Evolutionary conservation across 192 early-diverging fungal genomes (phyloP), one percentile per base, ranked within the genome.

Genomic region (Diversispora epigaea): DNA sequence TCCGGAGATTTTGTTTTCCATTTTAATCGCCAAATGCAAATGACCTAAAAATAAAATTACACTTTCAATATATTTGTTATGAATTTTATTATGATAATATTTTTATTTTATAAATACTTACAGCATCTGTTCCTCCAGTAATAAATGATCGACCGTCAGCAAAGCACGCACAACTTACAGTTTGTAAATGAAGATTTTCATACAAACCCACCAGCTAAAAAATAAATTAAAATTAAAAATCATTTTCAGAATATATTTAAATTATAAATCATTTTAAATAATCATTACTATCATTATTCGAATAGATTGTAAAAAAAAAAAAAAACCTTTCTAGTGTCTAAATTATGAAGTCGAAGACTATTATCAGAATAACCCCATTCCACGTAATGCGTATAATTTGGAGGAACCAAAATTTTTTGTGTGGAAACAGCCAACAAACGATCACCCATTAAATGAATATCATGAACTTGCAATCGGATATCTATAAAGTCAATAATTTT

Each of bases 341-440:
- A 82, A 60, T 78, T 61, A 69, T 80, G 86, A 15, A 90, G 54
- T 45, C 89, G 83, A 14, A 89, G 71, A 75, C 87, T 86, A 44
- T 84, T 85, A 61, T 90, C 89, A 0, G 86, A 77, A 72, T 78
- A 90, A 12, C 88, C 88, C 89, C 89, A 90, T 71, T 90, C 88
- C 6, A 89, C 78, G 73, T 86, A 90, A 43, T 81, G 79, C 8
- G 41, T 58, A 22, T 79, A 81, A 71, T 80, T 81, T 63, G 82
- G 80, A 49, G 78, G 84, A 70, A 84, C 80, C 68, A 68, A 79
- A 57, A 78, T 76, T 77, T 81, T 85, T 68, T 76, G 82, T 58
- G 46, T 82, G 43, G 73, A 79, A 60, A 76, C 80, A 50, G 72
- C 85, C 41, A 60, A 76, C 66, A 77, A 79, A 41, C 77, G 83